Base-by-base conservation (phyloP, 352 stramenopile species). In the Phytophthora meadii region DNA sequence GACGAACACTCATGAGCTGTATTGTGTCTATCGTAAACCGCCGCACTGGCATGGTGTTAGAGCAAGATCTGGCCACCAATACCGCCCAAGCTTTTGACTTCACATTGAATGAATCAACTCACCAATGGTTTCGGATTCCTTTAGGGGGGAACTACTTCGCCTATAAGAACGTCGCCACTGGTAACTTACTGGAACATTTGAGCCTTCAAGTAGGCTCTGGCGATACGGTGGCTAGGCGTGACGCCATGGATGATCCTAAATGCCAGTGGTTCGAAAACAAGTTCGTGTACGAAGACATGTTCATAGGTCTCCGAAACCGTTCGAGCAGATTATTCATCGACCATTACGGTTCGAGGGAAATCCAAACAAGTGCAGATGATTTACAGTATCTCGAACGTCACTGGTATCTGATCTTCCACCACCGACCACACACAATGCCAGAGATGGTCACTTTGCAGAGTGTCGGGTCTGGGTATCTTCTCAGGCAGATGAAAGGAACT, bases 11-110 rank as follows among this genome's bases (percentile, higher is more conserved):
- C 0, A 51, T 51, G 44, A 9, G 2, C 22, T 27, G n/a, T 17
- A 51, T 51, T 11, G 44, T 51, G 44, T 51, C 44, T 51, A 36
- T 51, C 44, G 36, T 51, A 24, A 51, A 51, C 24, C 25, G 44
- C 12, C 22, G 17, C 11, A 36, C 44, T 11, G 44, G 44, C 14
- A 51, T 51, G 44, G 22, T 37, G 25, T n/a, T 51, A 25, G 24
- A 51, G 14, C 44, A 51, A 36, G 17, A 34, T 6, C 14, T 42
- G 11, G 5, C 32, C 3, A 36, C 30, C 24, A 51, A 51, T 24
- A 22, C 25, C 11, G 14, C 37, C 24, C 44, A 37, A 22, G 44
- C 44, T 7, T 17, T 51, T 19, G 44, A 51, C 24, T 34, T 17
- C 1, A 11, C 7, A 10, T 1, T 51, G 24, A 27, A 51, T 11